Evolutionary conservation across 257 asterid species (phyloP), one percentile per base, ranked within the genome.

Genomic region (Jasminum sambac): DNA sequence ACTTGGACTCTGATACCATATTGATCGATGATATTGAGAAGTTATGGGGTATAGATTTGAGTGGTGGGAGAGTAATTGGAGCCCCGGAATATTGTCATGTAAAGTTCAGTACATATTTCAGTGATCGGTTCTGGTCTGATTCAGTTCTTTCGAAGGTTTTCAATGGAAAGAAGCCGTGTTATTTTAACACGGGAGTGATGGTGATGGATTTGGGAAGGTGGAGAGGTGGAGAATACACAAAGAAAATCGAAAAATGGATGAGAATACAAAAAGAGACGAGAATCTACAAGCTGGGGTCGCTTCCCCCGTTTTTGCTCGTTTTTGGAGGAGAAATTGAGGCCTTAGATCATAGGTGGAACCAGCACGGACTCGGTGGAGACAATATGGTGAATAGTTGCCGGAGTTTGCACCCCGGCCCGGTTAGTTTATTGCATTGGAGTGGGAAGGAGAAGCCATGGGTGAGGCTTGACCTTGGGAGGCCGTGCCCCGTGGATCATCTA

Each of bases 371-470:
- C 2, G 92, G 96, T 14, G 97, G 94, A 24, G 92, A 90, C 63
- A 88, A 90, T 65, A 77, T 88, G 59, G 81, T 71, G 34, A 74
- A 85, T 72, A 84, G 83, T 46, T 90, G 95, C 80, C 79, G 95
- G 82, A 69, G 75, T 3, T 68, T 88, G 87, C 90, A 88, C 66
- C 85, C 87, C 4, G 95, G 97, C 21, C 87, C 79, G 48, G 95
- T 88, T 13, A 88, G 95, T 79, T 84, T 90, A 82, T 65, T 88
- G 86, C 97, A 85, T 66, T 90, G 96, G 97, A 89, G 96, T 43
- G 96, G 96, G 59, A 90, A 90, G 72, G 97, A 92, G 67, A 89
- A 90, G 79, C 96, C 96, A 5, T 90, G 96, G 97, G 89, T 77
- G 11, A 75, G 97, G 79, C 79, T 90, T 5, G 97, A 87, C 43